Conservation (phyloP, 2,329 filamentous ascomycete species). For the Trichoderma koningiopsis region DNA sequence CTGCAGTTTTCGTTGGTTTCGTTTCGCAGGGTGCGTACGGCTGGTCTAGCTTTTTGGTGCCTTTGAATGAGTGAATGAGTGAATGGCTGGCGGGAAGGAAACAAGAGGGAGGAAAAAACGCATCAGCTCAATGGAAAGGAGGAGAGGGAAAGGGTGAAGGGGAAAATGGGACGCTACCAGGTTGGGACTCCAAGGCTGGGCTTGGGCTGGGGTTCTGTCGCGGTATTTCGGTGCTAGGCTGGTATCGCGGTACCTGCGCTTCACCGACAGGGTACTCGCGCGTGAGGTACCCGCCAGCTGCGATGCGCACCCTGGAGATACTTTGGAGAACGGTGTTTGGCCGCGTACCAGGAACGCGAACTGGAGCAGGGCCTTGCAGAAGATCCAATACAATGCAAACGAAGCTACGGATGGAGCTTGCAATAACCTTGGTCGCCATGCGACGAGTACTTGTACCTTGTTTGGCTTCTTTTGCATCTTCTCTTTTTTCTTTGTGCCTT, state of each 20-base stretch:
- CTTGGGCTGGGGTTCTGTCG: neutral
- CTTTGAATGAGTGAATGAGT: neutral
- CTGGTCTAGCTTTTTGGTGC: neutral
- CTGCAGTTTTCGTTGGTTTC: neutral
- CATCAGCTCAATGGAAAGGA: constrained; percentile 8
- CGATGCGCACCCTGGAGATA: neutral
- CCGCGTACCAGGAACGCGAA: constrained; percentile 18
- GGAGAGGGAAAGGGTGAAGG: constrained; percentile 15
- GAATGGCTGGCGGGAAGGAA: neutral
- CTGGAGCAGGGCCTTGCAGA: constrained; percentile 15
- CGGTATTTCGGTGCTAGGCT: neutral
- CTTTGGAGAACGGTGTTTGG: neutral
- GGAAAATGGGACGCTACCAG: constrained; percentile 23
- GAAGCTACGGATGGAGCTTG: constrained; percentile 14
- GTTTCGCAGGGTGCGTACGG: neutral
- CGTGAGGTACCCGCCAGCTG: neutral
- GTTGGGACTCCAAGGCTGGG: constrained; percentile 2
- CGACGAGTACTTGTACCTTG: neutral
- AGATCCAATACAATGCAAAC: constrained; percentile 13
- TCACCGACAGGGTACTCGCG: constrained; percentile 2
- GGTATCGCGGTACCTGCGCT: constrained; percentile 5
- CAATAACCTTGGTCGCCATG: constrained; percentile 14
- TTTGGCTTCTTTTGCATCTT: neutral
- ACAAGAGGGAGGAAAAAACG: neutral
- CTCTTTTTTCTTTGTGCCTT: neutral